Evolutionary conservation across 2,329 filamentous ascomycete species (phyloP).

Genomic region (Helotiales sp.): DNA sequence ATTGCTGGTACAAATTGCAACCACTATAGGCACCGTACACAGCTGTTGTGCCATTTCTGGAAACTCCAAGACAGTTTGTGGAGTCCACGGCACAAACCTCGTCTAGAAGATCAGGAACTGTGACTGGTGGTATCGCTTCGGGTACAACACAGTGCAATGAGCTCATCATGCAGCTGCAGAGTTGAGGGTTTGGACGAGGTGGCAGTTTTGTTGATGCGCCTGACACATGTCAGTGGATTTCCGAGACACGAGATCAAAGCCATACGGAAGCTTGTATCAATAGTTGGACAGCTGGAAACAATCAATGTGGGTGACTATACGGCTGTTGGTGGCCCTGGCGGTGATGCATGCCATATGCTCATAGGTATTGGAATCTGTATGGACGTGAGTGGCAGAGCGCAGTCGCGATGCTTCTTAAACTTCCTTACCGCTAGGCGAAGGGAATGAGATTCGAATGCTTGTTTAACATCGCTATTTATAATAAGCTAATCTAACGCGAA

Average conservation of each 20-base stretch:
- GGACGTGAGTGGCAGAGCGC: too few relatives aligned
- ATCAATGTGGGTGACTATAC: not conserved
- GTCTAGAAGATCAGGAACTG: not conserved
- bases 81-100: not conserved
- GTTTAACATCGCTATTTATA: too few relatives aligned
- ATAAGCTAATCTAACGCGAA: too few relatives aligned
- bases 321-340: not conserved
- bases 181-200: not conserved
- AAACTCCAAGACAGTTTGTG: constrained; percentile 1
- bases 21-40: constrained; percentile 9
- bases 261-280: not conserved
- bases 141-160: constrained; percentile 2
- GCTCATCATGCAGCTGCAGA: constrained; percentile 12
- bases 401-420: too few relatives aligned
- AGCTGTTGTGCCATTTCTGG: not conserved
- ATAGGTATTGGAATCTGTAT: too few relatives aligned
- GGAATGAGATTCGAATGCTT: too few relatives aligned
- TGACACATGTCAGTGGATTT: not conserved
- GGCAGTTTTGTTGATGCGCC: constrained; percentile 1
- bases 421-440: too few relatives aligned
- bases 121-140: not conserved
- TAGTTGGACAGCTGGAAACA: not conserved
- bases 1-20: not conserved
- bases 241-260: not conserved
- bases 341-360: too few relatives aligned